Base-by-base conservation (phyloP, 139 green algal species). In the Chlamydomonas applanata region DNA sequence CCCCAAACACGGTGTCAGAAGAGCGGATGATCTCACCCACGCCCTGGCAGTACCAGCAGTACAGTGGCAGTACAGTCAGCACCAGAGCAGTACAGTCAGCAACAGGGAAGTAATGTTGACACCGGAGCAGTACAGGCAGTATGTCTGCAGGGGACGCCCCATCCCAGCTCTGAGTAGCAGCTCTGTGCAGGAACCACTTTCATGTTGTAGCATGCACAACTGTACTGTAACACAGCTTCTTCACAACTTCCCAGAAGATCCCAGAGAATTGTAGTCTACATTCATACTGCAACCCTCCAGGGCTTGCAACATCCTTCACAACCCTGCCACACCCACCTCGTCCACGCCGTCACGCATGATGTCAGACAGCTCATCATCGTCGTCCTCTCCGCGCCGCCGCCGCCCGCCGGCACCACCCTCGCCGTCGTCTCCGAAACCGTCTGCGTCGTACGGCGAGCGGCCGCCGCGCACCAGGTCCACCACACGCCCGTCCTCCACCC, bases 281-380 rank as follows among this genome's bases (percentile, higher is more conserved):
- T n/a, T n/a, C n/a, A n/a, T n/a, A n/a, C n/a, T n/a, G n/a, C n/a
- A n/a, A n/a, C n/a, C n/a, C n/a, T n/a, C n/a, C n/a, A n/a, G n/a
- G n/a, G n/a, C n/a, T n/a, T n/a, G n/a, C n/a, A n/a, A n/a, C n/a
- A n/a, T n/a, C n/a, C n/a, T n/a, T n/a, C n/a, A n/a, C n/a, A n/a
- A n/a, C n/a, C 65, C 4, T 34, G 16, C 20, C 52, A 2, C 57
- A 22, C 71, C 2, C 44, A 77, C 71, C 71, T 78, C 73, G 29
- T 78, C 73, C 61, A 78, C 29, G 4, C 73, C 73, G 3, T 46
- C 33, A 29, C 13, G 34, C 32, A 78, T 56, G 63, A 78, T 78
- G 40, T 64, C 62, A 27, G 25, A 45, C 29, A 78, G 60, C 34
- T 68, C 54, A 62, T 78, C 72, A 9, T 71, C 60, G 27, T 64